A percentile compares a stretch with the other conserved stretches of the same genome.
phyloP scores from a whole-genome alignment of 331 rosid species.

The Malus hybrid region DNA sequence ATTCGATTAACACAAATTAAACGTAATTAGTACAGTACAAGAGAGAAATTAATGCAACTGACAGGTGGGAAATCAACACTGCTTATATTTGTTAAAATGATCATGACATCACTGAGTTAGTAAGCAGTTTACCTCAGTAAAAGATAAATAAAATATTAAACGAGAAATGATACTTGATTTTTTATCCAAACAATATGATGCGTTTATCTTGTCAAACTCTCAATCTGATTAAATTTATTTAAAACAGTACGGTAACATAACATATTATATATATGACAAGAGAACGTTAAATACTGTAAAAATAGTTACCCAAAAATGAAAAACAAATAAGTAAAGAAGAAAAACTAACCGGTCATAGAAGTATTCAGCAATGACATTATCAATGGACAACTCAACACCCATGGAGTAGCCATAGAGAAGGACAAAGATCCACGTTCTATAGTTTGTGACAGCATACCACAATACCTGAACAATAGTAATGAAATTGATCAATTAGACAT shows the following conservation, averaged over 20 bases:
- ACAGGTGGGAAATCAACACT: no score
- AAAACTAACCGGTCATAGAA: conserved; percentile 66
- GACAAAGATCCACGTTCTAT: conserved; percentile 79
- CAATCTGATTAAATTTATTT: not conserved
- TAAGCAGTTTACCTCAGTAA: no score
- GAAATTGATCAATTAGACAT: not conserved
- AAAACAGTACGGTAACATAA: not conserved
- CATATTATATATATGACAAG: not conserved
- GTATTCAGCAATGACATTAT: conserved; percentile 76
- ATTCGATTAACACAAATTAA: not conserved
- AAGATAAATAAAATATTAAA: no score
- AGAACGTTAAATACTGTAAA: not conserved
- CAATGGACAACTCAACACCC: conserved; percentile 87
- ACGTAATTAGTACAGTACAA: not conserved
- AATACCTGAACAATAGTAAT: conserved; percentile 36
- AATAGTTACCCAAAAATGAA: not conserved
- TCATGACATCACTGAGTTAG: no score
- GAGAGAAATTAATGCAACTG: not conserved
- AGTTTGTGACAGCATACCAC: conserved; percentile 78
- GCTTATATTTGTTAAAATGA: no score
- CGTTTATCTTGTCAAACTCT: not conserved
- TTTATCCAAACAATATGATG: no score
- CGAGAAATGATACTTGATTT: no score
- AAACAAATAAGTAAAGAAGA: not conserved
- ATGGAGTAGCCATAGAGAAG: conserved; percentile 85